Percentiles rank a stretch among this genome's conserved stretches.
Evolutionary conservation across 208 protist species (phyloP).

Genomic region (Trypanosoma congolense): DNA sequence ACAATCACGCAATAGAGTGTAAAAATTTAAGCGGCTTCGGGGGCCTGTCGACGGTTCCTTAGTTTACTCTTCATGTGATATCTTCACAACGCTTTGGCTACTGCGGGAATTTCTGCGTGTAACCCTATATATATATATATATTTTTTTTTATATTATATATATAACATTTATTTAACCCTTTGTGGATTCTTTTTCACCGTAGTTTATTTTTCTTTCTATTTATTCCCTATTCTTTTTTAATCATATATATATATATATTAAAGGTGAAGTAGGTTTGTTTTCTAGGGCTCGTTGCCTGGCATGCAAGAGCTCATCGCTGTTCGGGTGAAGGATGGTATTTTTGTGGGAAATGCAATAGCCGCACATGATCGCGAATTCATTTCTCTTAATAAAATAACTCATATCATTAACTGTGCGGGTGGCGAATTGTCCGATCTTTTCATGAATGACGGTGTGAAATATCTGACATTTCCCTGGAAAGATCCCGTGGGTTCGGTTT

Average conservation of each 20-base stretch:
- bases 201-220: conserved; percentile 4
- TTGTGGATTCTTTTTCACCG: background rate
- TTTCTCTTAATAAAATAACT: conserved; percentile 90
- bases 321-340: conserved; percentile 90
- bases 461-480: conserved; percentile 92
- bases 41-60: too few relatives aligned
- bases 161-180: too few relatives aligned
- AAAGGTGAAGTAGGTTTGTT: background rate
- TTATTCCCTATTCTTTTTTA: conserved; percentile 19
- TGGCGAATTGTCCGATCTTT: conserved; percentile 79
- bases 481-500: conserved; percentile 64
- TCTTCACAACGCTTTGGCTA: too few relatives aligned
- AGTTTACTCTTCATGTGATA: too few relatives aligned
- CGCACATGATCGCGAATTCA: conserved; percentile 83
- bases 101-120: too few relatives aligned
- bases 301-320: conserved; percentile 75
- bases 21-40: too few relatives aligned
- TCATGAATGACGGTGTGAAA: conserved; percentile 64
- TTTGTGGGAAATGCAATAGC: conserved; percentile 86
- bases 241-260: background rate
- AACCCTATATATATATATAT: too few relatives aligned
- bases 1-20: too few relatives aligned
- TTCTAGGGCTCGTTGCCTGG: conserved; percentile 5
- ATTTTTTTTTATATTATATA: too few relatives aligned
- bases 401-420: conserved; percentile 91